A percentile compares a stretch with the other conserved stretches of the same genome.
Evolutionary conservation across 441 rosid genomes (phyloP).

Genomic region (Pelargonium australe): DNA sequence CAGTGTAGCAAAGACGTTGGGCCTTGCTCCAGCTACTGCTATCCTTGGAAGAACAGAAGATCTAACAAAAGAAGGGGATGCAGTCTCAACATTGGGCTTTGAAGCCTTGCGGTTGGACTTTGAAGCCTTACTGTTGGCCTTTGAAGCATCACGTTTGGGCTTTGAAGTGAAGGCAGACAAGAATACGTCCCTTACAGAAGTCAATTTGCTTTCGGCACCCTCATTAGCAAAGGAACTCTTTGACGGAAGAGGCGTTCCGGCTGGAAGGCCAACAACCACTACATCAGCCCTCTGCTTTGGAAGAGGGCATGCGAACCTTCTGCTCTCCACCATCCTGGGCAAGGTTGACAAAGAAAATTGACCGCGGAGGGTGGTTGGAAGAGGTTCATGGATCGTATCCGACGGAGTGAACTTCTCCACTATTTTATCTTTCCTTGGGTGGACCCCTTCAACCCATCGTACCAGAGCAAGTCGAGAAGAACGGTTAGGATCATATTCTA

Average conservation of each 20-base stretch:
- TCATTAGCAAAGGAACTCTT: constrained; percentile 4
- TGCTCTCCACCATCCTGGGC: neutral
- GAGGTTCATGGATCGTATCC: neutral
- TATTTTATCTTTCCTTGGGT: neutral
- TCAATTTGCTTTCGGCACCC: neutral
- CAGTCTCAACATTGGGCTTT: constrained; percentile 11
- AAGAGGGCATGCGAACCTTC: neutral
- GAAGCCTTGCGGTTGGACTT: neutral
- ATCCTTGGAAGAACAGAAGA: constrained; percentile 18
- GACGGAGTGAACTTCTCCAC: neutral
- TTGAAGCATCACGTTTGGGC: neutral
- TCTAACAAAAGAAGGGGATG: neutral
- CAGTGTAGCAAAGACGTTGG: constrained; percentile 18
- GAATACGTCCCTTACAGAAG: constrained; percentile 23
- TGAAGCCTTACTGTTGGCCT: too few relatives aligned
- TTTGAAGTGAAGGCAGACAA: constrained; percentile 23
- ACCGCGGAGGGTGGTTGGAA: neutral
- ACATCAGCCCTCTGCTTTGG: neutral
- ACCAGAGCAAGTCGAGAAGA: constrained; percentile 7
- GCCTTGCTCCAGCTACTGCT: constrained; percentile 32
- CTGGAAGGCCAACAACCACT: neutral
- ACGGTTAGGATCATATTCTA: constrained; percentile 26
- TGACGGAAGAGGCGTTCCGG: neutral
- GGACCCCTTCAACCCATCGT: constrained; percentile 5
- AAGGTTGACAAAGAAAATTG: neutral